Percentiles rank a stretch among this genome's conserved stretches.
These are phyloP conservation scores for Trametes coccinea DNA, from an alignment of 768 basidiomycete species.

Conservation along the genomic window DNA sequence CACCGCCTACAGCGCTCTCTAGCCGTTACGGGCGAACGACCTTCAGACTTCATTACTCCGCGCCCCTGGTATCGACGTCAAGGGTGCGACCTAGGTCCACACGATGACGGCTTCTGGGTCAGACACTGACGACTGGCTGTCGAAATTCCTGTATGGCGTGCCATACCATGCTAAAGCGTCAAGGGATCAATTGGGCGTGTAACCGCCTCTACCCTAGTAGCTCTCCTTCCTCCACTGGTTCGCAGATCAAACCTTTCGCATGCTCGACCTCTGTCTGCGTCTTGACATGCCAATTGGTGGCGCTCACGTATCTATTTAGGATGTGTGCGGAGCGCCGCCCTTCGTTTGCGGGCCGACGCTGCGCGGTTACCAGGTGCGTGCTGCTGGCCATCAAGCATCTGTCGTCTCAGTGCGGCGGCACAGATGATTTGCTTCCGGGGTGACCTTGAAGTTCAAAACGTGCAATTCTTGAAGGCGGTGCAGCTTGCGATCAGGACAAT, in stretches of 20 bases:
- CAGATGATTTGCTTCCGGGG: constrained; percentile 6
- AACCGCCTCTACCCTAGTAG: not conserved
- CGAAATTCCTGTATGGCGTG: not conserved
- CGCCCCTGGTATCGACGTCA: constrained; percentile 13
- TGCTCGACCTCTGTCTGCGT: not conserved
- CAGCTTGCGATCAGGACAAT: constrained; percentile 1
- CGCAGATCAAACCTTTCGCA: not conserved
- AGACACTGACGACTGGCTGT: not conserved
- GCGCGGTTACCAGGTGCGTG: constrained; percentile 4
- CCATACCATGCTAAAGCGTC: not conserved
- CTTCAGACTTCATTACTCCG: not conserved
- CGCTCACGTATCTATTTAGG: not conserved
- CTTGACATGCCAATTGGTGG: not conserved
- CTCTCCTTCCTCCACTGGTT: not conserved
- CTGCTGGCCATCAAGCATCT: constrained; percentile 8
- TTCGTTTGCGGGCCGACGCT: constrained; percentile 9
- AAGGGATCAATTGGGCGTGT: not conserved
- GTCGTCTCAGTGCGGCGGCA: constrained; percentile 8
- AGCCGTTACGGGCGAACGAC: not conserved
- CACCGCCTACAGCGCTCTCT: constrained; percentile 13
- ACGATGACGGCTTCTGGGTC: not conserved
- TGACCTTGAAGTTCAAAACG: not conserved
- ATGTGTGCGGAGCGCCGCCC: not conserved
- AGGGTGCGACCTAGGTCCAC: not conserved
- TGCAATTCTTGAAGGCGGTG: constrained; percentile 6